Base-by-base conservation (phyloP, 805 yeast genomes). In the Nakazawaea sp. region DNA sequence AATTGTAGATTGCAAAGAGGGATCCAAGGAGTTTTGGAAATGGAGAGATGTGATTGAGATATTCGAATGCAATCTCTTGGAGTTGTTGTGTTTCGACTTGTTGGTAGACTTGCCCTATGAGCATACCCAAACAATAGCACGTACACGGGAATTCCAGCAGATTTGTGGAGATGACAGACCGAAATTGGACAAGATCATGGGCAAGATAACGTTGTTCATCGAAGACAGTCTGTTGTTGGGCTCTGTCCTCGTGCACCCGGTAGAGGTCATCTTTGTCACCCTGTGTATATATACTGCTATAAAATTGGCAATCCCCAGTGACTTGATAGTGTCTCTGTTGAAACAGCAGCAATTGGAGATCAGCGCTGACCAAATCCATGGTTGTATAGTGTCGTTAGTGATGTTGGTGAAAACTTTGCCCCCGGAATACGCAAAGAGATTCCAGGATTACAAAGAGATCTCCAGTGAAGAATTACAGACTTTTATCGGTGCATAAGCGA, bases 1-100 rank as follows among this genome's bases (percentile, higher is more conserved):
- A 12, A 52, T 53, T 32, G 58, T 59, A 32, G 53, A 49, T 32
- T 64, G 60, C 19, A 70, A 61, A 42, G 73, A 64, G 50, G 71
- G 62, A 43, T 59, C 61, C 18, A 66, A 61, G 51, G 75, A 64
- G 31, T 74, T 61, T 44, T 64, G 69, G 69, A 60, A 62, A 48
- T 76, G 72, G 80, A 58, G 61, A 43, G 79, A 66, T 43, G 55
- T 56, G 12, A 60, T 74, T 23, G 58, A 63, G 10, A 61, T 49
- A 53, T 59, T 61, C 30, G 82, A 66, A 40, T 75, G 60, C 50
- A 52, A 61, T 46, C 55, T 64, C 40, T 60, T 65, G 35, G 73
- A 64, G 43, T 60, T 64, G 1, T 43, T 65, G 7, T 70, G 72
- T 45, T 76, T 67, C 46, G 81, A 74, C 45, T 59, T 73, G 35